Evolutionary conservation across 306 rosid species (phyloP).

Genomic region (Leucaena leucocephala): DNA sequence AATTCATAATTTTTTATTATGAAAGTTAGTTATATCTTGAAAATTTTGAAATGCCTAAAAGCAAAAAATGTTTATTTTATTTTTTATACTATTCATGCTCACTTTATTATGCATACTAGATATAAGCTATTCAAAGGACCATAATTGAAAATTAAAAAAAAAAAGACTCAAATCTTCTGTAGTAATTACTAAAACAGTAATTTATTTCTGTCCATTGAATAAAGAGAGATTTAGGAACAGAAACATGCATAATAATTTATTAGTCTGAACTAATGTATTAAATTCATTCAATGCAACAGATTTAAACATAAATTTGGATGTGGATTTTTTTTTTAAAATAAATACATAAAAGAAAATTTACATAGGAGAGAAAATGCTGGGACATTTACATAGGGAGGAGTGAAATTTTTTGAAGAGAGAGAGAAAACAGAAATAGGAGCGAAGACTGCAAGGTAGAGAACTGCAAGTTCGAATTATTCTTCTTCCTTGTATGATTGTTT

Average conservation of each 20-base stretch:
- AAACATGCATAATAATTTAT: neutral
- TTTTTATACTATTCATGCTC: too few species aligned
- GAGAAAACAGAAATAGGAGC: slow-evolving; percentile 36
- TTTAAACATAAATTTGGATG: neutral
- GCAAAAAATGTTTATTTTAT: too few species aligned
- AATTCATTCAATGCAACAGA: neutral
- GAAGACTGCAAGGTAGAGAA: slow-evolving; percentile 58
- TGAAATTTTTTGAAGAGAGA: neutral
- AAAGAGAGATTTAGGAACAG: neutral
- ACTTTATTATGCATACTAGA: too few species aligned
- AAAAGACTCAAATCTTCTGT: neutral
- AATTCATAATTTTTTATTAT: too few species aligned
- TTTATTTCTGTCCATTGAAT: neutral
- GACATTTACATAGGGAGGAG: slow-evolving; percentile 37
- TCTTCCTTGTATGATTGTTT: slow-evolving; percentile 71
- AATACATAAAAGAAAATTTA: too few species aligned
- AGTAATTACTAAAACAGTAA: neutral
- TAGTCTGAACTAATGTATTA: neutral
- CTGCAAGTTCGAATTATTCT: slow-evolving; percentile 87
- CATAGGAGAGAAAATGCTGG: neutral
- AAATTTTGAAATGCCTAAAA: too few species aligned
- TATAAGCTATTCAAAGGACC: neutral
- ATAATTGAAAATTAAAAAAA: neutral
- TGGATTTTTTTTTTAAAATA: too few species aligned
- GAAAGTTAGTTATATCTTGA: too few species aligned